Evolutionary conservation across 192 early-diverging fungal genomes (phyloP), one percentile per base, ranked within the genome.

Genomic region (Coemansia sp.): DNA sequence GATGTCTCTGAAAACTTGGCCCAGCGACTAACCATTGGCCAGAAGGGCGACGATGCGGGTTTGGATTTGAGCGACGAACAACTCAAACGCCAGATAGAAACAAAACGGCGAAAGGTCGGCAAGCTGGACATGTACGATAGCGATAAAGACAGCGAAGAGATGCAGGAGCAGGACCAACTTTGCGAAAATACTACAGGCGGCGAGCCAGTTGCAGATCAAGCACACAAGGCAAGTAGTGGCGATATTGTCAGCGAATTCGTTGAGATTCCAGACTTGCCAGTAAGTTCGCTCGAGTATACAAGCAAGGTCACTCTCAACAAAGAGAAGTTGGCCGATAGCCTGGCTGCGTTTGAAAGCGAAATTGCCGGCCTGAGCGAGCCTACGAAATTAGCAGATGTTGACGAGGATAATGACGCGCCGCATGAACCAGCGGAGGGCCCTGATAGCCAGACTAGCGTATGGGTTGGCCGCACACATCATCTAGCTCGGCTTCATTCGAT

Each of bases 301-400:
- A n/a, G n/a, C n/a, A n/a, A 52, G 44, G 19, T 40, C 6, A 6
- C 49, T 5, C 27, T 23, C 19, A 52, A 49, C 5, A 29, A 48
- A 2, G 40, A 8, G 30, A 11, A 32, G 16, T 53, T 75, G 22
- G 28, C 49, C 12, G 30, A 69, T 6, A 40, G 43, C n/a, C 55
- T 71, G 16, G 62, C 56, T 4, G 42, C 31, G 6, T 71, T 71
- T 50, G 69, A 71, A 24, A 51, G 29, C 12, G 69, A 71, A 0
- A 60, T 71, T 27, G 51, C 69, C n/a, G 54, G 30, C 2, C 47
- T 71, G 6, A 45, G 35, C 10, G 7, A 46, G 12, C 19, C 23
- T 1, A 33, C 10, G 12, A 28, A 25, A 12, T 31, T 12, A 32
- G 0, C 8, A 30, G 21, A 14, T 0, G 29, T 14, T 10, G 19